These are phyloP conservation scores for Quercus parvula DNA, from an alignment of 306 rosid species.

Conservation along the genomic window DNA sequence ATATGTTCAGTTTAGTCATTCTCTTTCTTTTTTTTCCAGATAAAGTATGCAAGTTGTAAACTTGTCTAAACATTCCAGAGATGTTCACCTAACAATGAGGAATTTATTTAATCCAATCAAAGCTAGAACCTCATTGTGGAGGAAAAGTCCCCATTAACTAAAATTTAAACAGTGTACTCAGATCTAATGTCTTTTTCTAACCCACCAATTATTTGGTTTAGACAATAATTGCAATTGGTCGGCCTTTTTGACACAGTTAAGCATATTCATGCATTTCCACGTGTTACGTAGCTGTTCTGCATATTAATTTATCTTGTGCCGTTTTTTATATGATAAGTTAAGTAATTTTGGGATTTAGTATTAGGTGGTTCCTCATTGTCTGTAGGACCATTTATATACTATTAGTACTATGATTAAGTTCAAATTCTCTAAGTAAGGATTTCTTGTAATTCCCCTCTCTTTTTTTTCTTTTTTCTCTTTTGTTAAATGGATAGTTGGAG, in stretches of 20 bases:
- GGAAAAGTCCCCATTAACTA: slow-evolving; percentile 10
- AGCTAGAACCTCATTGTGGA: slow-evolving; percentile 28
- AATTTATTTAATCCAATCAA: slow-evolving; percentile 16
- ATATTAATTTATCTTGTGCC: not conserved
- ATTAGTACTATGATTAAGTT: slow-evolving; percentile 1
- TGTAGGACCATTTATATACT: not conserved
- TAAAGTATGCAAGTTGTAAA: slow-evolving; percentile 6
- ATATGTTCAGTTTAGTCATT: slow-evolving; percentile 15
- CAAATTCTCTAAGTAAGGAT: too few relatives aligned
- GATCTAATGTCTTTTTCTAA: slow-evolving; percentile 37
- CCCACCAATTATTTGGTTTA: slow-evolving; percentile 30
- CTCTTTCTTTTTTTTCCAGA: slow-evolving; percentile 15
- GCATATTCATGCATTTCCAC: slow-evolving; percentile 28
- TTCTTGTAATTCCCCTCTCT: too few relatives aligned
- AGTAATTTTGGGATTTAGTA: not conserved
- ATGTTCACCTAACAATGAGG: not conserved
- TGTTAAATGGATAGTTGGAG: too few relatives aligned
- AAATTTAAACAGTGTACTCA: slow-evolving; percentile 5
- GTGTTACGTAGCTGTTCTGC: slow-evolving; percentile 29
- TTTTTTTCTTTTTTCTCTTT: too few relatives aligned
- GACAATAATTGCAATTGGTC: slow-evolving; percentile 6
- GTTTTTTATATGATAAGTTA: not conserved
- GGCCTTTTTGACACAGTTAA: slow-evolving; percentile 8
- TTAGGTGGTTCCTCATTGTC: not conserved
- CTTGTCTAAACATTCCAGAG: not conserved